Evolutionary conservation across 2,329 filamentous ascomycete genomes (phyloP).

Genomic region (Xylaria sp.): DNA sequence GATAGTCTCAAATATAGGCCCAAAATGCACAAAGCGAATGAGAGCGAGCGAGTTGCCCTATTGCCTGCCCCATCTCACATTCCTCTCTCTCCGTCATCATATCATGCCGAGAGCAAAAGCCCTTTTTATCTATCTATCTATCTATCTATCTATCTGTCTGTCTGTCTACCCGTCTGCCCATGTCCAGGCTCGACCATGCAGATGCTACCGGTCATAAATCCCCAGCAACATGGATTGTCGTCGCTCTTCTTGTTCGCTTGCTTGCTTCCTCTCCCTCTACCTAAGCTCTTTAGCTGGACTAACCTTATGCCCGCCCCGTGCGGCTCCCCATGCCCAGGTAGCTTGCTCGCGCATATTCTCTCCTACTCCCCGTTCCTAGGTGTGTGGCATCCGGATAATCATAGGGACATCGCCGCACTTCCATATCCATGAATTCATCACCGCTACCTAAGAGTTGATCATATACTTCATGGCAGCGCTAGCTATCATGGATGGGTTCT

Average conservation of each 20-base stretch:
- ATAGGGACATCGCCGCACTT: not conserved
- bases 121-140: not conserved
- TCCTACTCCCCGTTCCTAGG: not conserved
- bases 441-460: not conserved
- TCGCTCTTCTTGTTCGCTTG: not conserved
- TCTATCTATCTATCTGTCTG: conserved; percentile 1
- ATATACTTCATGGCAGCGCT: not conserved
- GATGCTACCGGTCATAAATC: not conserved
- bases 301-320: not conserved
- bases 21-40: conserved; percentile 7
- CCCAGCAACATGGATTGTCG: too few relatives aligned
- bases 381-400: not conserved
- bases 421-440: not conserved
- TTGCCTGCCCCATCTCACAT: conserved; percentile 24
- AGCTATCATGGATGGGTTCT: not conserved
- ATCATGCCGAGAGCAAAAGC: conserved; percentile 15
- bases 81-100: conserved; percentile 26
- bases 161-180: conserved; percentile 6
- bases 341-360: not conserved
- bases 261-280: not conserved
- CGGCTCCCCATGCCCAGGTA: not conserved
- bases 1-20: not conserved
- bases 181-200: not conserved
- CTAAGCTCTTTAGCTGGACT: not conserved
- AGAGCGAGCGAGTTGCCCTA: conserved; percentile 7